These are phyloP conservation scores for Colletotrichum viniferum DNA, from an alignment of 2,329 filamentous ascomycete genomes.

Conservation along the genomic window DNA sequence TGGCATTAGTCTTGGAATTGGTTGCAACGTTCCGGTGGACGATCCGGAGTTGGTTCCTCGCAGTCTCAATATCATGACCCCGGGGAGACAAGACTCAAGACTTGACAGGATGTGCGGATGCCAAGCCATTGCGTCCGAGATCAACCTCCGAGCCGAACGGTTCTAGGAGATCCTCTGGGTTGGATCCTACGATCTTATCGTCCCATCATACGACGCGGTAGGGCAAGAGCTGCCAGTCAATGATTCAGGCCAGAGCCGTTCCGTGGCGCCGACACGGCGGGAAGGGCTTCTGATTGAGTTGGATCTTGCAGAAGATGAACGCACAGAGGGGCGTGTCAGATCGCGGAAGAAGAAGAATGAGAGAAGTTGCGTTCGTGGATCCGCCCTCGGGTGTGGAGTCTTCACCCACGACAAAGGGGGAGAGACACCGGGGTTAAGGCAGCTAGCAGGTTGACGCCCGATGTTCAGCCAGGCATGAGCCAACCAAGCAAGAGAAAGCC, in stretches of 20 bases:
- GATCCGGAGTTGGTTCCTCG: neutral
- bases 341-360: neutral
- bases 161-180: neutral
- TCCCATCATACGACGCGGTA: neutral
- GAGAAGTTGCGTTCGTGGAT: neutral
- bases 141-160: conserved; percentile 7
- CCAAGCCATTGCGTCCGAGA: neutral
- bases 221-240: neutral
- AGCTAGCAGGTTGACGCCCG: neutral
- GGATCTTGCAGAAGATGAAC: conserved; percentile 11
- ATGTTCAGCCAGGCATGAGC: neutral
- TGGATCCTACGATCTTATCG: neutral
- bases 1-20: neutral
- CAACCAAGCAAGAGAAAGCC: neutral
- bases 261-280: neutral
- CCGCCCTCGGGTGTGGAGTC: neutral
- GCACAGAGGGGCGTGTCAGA: conserved; percentile 4
- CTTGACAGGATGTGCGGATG: neutral
- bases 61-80: neutral
- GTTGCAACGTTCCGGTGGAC: neutral
- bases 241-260: neutral
- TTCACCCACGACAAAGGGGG: neutral
- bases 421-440: neutral
- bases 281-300: conserved; percentile 14
- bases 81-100: neutral